Base-by-base conservation (phyloP, 2,329 filamentous ascomycete genomes). In the Tolypocladium nubicola region DNA sequence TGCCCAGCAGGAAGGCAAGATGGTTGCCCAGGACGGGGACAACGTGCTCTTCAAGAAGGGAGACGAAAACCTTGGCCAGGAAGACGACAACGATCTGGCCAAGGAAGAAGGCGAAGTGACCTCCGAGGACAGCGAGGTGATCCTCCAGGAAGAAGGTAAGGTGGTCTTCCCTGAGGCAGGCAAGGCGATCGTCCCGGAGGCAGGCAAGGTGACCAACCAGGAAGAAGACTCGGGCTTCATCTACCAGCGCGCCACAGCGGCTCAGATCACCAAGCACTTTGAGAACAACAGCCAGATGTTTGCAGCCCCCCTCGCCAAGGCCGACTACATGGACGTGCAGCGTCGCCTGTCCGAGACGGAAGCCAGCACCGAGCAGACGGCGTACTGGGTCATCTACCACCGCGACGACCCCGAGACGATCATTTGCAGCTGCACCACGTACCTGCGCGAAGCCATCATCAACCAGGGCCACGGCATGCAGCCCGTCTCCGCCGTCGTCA, bases 361-460 rank as follows among this genome's bases (percentile, higher is more conserved):
- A 2, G 53, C 53, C 52, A 57, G 43, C 30, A 26, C 9, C 13
- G 56, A 39, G 11, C 43, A 56, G 26, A 56, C 58, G 9, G 55
- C 58, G 4, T 69, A 68, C 59, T 74, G 68, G 66, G 64, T 71
- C 10, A 59, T 73, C 14, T 64, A 64, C 26, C 59, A 64, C 53
- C 64, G 63, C 19, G 60, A 63, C 4, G 62, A 71, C 16, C 66
- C 65, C 13, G 55, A 61, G 2, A 63, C 62, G 37, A 60, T 75
- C 54, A 63, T 74, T 21, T 67, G 71, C 8, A 72, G 69, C 57
- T 74, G 71, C 62, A 66, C 63, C 33, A 63, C 68, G 16, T 61
- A 69, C 56, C 58, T 67, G 43, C 63, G 63, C 49, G 56, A 63
- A 5, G 63, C 61, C 55, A 61, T 59, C 53, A 54, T 57, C 38